Evolutionary conservation across 345 rosid genomes (phyloP), one percentile per base, ranked within the genome.

Genomic region (Salix koriyanagi): DNA sequence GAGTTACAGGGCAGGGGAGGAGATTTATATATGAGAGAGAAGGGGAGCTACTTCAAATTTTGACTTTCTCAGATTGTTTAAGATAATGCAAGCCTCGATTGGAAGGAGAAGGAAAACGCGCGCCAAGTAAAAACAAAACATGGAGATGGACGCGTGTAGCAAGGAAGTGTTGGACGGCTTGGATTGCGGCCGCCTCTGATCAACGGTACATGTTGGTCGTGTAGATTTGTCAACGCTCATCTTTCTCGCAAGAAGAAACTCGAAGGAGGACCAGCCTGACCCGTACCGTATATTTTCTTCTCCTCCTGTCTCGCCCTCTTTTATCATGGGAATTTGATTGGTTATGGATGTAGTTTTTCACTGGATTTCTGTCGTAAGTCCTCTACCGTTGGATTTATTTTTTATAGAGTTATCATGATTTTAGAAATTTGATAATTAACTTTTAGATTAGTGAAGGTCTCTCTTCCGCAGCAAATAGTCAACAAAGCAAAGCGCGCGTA

Each of bases 51-150:
- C 72, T 67, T 25, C 2, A 30, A 76, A 18, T 0, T 8, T 58
- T 9, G 62, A 58, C 62, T n/a, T 18, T 30, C 4, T 15, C 21
- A 8, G 3, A 26, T 34, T 30, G 26, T 7, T 56, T 21, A 19
- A 0, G 11, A 28, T 16, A 12, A 12, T 42, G 32, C 52, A 37
- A 18, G 69, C 13, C 41, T 21, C 26, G 41, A 67, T 71, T 88
- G 88, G 95, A 96, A 91, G 80, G 79, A 23, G 79, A n/a, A 26
- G 58, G 72, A 90, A 85, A 80, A 79, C 84, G 87, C 83, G 86
- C 79, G 79, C 71, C 82, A 76, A 46, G 28, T 8, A 8, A 16
- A 61, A 65, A 41, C 5, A 21, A 56, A 44, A 61, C 42, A 2
- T 0, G 16, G 13, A 61, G 30, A 8, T 1, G 16, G 13, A 75